Evolutionary conservation across 768 basidiomycete species (phyloP), one percentile per base, ranked within the genome.

Genomic region (Psilocybe tampanensis): DNA sequence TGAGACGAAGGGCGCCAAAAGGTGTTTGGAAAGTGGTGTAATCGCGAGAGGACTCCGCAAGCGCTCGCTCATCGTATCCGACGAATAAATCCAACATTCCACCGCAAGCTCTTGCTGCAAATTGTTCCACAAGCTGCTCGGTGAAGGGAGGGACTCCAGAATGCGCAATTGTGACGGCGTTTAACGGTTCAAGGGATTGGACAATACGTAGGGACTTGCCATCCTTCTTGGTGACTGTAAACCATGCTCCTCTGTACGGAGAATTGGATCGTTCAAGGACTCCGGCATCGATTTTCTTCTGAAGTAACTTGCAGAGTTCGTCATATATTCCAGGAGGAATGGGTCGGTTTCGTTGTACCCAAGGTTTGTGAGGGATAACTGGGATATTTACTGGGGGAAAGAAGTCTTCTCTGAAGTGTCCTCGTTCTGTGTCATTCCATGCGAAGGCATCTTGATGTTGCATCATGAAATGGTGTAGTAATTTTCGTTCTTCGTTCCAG

Each of bases 11-110:
- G 0, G 66, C 57, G 13, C 72, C 51, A 58, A 71, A 62, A 1
- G 73, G 76, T 0, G 70, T 74, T 51, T 74, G 68, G 60, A 80
- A 81, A 0, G 73, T 76, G 0, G 78, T 81, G 5, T 74, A 57
- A 34, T 79, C 73, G 5, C 69, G 42, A 0, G 70, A 78, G 2
- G 60, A 54, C 3, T 62, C 62, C 2, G 66, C 63, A 0, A 78
- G 56, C 0, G 58, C 47, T 0, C 70, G 55, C 19, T 78, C 66
- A 48, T 80, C 72, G 56, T 71, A 77, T 29, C 73, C 73, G 0
- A 74, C 66, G 52, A 66, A 74, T 3, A 76, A 52, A 44, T 76
- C 74, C 8, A 75, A 54, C 44, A 70, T 71, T 3, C 58, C 69
- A 9, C 60, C 56, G 56, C 70, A 70, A 2, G 65, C 24, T 0